These are phyloP conservation scores for Lentinula sp. DNA, from an alignment of 768 basidiomycete genomes.

Conservation along the genomic window DNA sequence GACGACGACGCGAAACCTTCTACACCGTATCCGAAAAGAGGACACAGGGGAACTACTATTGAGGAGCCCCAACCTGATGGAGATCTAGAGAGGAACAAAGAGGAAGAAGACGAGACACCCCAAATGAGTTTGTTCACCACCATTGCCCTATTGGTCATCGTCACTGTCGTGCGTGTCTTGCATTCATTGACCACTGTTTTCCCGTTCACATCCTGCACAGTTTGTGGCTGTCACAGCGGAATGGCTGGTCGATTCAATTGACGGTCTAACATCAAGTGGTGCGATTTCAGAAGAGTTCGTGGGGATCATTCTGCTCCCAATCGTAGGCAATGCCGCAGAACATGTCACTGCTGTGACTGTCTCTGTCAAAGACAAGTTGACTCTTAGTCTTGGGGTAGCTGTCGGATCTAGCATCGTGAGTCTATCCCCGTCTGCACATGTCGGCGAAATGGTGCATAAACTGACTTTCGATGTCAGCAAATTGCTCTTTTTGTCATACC, in stretches of 20 bases:
- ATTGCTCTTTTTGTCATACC: conserved; percentile 83
- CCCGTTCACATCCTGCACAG: conserved; percentile 24
- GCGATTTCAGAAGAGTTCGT: conserved; percentile 75
- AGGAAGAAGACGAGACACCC: conserved; percentile 42
- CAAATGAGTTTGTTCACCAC: conserved; percentile 50
- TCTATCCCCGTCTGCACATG: conserved; percentile 7
- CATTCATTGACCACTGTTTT: conserved; percentile 5
- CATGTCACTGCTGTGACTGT: conserved; percentile 91
- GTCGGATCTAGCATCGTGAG: conserved; percentile 79
- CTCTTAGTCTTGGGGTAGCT: conserved; percentile 84
- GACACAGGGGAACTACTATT: neutral
- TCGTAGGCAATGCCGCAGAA: conserved; percentile 87
- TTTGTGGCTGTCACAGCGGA: conserved; percentile 60
- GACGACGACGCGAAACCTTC: conserved; percentile 33
- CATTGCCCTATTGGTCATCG: conserved; percentile 43
- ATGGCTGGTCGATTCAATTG: conserved; percentile 77
- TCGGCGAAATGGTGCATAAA: too few relatives aligned
- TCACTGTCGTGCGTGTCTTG: conserved; percentile 55
- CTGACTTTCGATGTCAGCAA: conserved; percentile 43
- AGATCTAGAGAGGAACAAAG: conserved; percentile 16
- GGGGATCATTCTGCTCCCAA: conserved; percentile 79
- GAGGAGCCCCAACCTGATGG: neutral
- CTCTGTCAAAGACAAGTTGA: conserved; percentile 85
- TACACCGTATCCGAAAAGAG: conserved; percentile 22
- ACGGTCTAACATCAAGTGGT: conserved; percentile 55